A percentile compares a stretch with the other conserved stretches of the same genome.
Evolutionary conservation across 768 basidiomycete species (phyloP).

Genomic region (Naganishia kalamii): DNA sequence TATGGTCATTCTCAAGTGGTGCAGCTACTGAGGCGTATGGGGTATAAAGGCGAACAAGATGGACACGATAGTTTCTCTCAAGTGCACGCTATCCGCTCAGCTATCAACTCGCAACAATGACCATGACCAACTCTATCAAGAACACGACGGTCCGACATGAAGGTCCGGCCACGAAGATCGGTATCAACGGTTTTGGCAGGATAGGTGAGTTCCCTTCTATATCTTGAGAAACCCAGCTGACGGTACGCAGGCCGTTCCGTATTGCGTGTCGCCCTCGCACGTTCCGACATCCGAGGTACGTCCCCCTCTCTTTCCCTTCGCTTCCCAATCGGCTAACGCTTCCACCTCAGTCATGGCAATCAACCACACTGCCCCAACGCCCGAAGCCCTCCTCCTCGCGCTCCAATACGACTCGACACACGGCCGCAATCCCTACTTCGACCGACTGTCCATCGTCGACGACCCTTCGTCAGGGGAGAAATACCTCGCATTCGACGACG

Average conservation of each 20-base stretch:
- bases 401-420: slow-evolving; percentile 47
- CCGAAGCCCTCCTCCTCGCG: slow-evolving; percentile 42
- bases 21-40: no score
- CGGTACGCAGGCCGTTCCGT: slow-evolving; percentile 22
- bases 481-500: slow-evolving; percentile 30
- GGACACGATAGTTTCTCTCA: no score
- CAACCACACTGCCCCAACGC: slow-evolving; percentile 46
- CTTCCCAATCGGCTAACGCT: slow-evolving; percentile 19
- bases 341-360: slow-evolving; percentile 41
- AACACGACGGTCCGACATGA: no score
- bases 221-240: background rate
- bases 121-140: no score
- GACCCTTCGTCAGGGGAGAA: slow-evolving; percentile 26
- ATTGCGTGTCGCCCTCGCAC: slow-evolving; percentile 28
- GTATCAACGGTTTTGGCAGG: slow-evolving; percentile 47
- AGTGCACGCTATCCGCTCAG: no score
- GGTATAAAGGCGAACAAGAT: no score
- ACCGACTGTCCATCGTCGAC: slow-evolving; percentile 30
- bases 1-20: no score
- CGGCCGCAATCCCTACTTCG: slow-evolving; percentile 31
- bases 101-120: no score
- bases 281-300: slow-evolving; percentile 23
- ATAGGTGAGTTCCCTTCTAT: slow-evolving; percentile 35
- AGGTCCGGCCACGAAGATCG: slow-evolving; percentile 25
- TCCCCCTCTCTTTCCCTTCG: background rate